Percentiles rank a stretch among this genome's conserved stretches.
phyloP scores from a whole-genome alignment of 129 eudicot genomes.

The Silybum marianum region DNA sequence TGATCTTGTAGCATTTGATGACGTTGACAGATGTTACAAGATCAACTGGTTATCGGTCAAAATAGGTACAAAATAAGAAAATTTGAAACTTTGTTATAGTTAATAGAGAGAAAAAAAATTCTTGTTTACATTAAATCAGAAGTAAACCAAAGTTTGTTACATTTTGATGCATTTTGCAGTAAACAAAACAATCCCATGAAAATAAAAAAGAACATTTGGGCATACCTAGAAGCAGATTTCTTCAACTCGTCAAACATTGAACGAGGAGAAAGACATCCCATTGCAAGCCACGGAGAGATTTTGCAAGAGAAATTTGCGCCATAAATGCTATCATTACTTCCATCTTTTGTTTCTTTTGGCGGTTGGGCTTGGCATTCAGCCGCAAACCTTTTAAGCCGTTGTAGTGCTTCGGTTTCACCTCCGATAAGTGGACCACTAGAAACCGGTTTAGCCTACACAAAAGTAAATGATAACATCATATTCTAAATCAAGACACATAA shows the following conservation, averaged over 20 bases:
- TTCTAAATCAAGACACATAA: conserved; percentile 8
- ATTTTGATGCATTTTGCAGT: not conserved
- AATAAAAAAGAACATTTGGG: not conserved
- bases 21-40: no score
- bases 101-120: not conserved
- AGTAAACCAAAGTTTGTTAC: not conserved
- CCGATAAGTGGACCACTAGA: conserved; percentile 70
- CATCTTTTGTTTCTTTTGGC: conserved; percentile 53
- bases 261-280: conserved; percentile 94
- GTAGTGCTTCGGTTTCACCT: conserved; percentile 90
- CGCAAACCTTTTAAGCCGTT: conserved; percentile 75
- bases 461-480: not conserved
- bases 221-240: conserved; percentile 82
- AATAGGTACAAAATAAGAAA: not conserved
- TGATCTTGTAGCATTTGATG: not conserved
- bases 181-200: not conserved
- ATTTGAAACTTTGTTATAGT: not conserved
- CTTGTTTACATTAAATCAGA: not conserved
- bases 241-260: conserved; percentile 83
- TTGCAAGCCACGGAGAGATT: conserved; percentile 96
- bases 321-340: conserved; percentile 64
- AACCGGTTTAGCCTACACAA: conserved; percentile 62
- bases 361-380: conserved; percentile 86
- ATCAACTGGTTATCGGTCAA: not conserved
- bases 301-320: conserved; percentile 97